A percentile compares a stretch with the other conserved stretches of the same genome.
Evolutionary conservation across 225 moss, liverwort and hornwort genomes (phyloP).

Genomic region (Bryum argenteum): DNA sequence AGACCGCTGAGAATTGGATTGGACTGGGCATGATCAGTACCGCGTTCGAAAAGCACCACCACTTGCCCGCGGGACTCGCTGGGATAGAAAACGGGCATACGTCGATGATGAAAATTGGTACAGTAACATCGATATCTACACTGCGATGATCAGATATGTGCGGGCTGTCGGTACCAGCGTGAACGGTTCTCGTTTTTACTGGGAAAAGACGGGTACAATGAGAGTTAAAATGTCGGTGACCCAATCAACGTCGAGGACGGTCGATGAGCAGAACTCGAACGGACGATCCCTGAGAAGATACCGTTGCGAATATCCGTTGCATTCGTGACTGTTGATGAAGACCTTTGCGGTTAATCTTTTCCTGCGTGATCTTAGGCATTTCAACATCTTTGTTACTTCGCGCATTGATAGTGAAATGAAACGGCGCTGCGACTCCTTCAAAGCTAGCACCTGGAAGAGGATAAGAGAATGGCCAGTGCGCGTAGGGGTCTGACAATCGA

Average conservation of each 20-base stretch:
- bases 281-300: neutral
- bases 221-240: neutral
- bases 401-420: neutral
- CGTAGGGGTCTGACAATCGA: too few relatives aligned
- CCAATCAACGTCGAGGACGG: neutral
- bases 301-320: slow-evolving; percentile 1
- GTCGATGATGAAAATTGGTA: too few relatives aligned
- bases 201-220: neutral
- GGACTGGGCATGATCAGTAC: slow-evolving; percentile 14
- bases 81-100: too few relatives aligned
- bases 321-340: too few relatives aligned
- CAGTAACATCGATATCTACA: too few relatives aligned
- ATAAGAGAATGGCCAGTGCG: too few relatives aligned
- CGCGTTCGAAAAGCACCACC: neutral
- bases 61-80: too few relatives aligned
- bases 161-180: neutral
- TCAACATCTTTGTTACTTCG: neutral
- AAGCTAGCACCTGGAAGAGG: neutral
- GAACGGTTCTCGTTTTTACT: neutral
- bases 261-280: neutral
- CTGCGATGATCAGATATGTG: too few relatives aligned
- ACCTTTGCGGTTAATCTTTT: neutral
- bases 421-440: neutral
- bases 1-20: slow-evolving; percentile 20
- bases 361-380: neutral